A percentile compares a stretch with the other conserved stretches of the same genome.
Evolutionary conservation across 73 alveolate species (phyloP).

Genomic region (Paramecium tetraurelia): DNA sequence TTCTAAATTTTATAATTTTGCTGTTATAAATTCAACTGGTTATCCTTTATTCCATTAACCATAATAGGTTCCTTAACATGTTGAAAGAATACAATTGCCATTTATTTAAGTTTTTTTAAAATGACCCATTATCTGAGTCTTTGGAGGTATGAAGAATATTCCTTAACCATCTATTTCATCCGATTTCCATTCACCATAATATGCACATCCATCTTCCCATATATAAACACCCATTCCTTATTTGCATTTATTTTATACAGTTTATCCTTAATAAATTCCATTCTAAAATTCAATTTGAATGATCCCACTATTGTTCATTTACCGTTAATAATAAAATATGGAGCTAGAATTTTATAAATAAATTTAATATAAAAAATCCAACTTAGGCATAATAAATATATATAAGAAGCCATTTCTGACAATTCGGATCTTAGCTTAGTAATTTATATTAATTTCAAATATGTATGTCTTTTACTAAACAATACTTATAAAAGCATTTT

Average conservation of each 20-base stretch:
- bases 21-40: not conserved
- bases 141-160: not conserved
- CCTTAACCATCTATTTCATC: conserved; percentile 35
- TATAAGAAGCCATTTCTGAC: too few relatives aligned
- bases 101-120: not conserved
- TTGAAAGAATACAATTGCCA: not conserved
- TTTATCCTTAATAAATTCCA: not conserved
- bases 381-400: not conserved
- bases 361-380: not conserved
- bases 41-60: conserved; percentile 18
- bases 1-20: not conserved
- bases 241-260: not conserved
- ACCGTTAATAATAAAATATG: conserved; percentile 26
- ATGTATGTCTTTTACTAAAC: too few relatives aligned
- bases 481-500: too few relatives aligned
- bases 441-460: too few relatives aligned
- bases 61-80: not conserved
- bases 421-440: not conserved
- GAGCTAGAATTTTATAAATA: not conserved
- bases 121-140: not conserved
- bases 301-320: not conserved
- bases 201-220: conserved; percentile 40
- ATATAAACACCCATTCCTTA: conserved; percentile 27
- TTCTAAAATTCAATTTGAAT: not conserved
- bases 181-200: conserved; percentile 27